Evolutionary conservation across 176 grass and related monocot species (phyloP).

Genomic region (Lolium rigidum): DNA sequence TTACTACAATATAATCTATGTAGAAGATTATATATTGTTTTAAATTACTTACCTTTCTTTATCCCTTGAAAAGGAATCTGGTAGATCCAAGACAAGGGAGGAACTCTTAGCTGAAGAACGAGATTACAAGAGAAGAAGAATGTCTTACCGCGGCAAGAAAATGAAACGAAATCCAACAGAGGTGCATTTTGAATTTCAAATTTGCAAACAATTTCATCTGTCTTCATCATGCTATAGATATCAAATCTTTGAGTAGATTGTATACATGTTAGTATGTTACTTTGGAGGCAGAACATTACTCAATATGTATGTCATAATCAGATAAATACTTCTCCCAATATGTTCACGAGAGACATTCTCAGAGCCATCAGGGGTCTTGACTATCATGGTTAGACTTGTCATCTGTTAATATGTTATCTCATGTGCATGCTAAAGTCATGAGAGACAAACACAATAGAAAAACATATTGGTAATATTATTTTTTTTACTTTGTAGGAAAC

Average conservation of each 20-base stretch:
- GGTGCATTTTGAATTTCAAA: conserved; percentile 49
- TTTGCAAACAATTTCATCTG: conserved; percentile 8
- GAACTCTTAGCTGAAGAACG: conserved; percentile 97
- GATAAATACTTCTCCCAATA: conserved; percentile 8
- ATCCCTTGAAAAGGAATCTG: conserved; percentile 57
- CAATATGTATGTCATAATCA: conserved; percentile 1
- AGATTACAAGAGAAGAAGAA: conserved; percentile 97
- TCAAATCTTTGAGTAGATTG: neutral
- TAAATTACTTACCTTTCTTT: neutral
- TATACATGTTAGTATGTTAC: neutral
- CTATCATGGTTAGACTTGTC: conserved; percentile 17
- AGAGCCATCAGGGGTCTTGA: neutral
- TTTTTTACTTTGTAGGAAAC: neutral
- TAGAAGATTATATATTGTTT: neutral
- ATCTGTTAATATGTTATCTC: neutral
- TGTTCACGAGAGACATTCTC: neutral
- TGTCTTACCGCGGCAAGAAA: conserved; percentile 97
- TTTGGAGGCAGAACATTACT: neutral
- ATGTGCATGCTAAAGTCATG: neutral
- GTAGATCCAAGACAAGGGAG: conserved; percentile 80
- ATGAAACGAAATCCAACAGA: conserved; percentile 80
- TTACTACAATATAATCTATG: neutral
- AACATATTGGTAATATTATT: neutral
- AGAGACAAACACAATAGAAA: neutral
- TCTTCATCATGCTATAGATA: conserved; percentile 19